Evolutionary conservation across 2,329 filamentous ascomycete species (phyloP), one percentile per base, ranked within the genome.

Genomic region (Chrysosphaeria jannelii): DNA sequence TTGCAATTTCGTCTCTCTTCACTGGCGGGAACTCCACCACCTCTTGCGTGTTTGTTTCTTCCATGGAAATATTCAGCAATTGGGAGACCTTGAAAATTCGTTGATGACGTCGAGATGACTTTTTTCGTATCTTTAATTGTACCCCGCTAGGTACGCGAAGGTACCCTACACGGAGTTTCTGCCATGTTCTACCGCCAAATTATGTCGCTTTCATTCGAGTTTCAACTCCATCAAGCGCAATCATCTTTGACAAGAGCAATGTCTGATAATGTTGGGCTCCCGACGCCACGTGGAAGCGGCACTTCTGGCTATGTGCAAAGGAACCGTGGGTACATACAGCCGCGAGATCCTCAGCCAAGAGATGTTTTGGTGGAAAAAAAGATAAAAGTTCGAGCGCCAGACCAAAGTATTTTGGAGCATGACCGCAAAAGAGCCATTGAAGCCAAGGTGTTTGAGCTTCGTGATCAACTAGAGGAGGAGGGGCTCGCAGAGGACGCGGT

Each of bases 241-340:
- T 17, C 6, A 16, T 14, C 9, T n/a, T n/a, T n/a, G 20, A 5
- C n/a, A 17, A 10, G 18, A 19, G 24, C 19, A 9, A 93, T 93
- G 85, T 85, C 79, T 29, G 78, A 85, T 33, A 97, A 97, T 50
- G 85, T 97, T 39, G 88, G 85, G 27, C 75, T 97, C 36, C 66
- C 70, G 27, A 97, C 85, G 4, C 85, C 85, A 3, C 69, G 85
- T 38, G 85, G 85, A 34, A 89, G 74, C 40, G 85, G 85, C 22
- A 97, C 85, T 27, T 93, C 81, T 1, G 85, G 85, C 40, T 93
- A 93, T 43, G 81, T 97, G 27, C 81, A 93, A 47, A 75, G 78
- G 44, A 97, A 93, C 50, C 63, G 78, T 17, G 85, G 85, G 10
- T 67, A 81, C 40, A 64, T 91, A 35, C 65, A 59, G 39, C 78